Conservation (phyloP, 495 filamentous ascomycete species). For the Penicillium paxilli region DNA sequence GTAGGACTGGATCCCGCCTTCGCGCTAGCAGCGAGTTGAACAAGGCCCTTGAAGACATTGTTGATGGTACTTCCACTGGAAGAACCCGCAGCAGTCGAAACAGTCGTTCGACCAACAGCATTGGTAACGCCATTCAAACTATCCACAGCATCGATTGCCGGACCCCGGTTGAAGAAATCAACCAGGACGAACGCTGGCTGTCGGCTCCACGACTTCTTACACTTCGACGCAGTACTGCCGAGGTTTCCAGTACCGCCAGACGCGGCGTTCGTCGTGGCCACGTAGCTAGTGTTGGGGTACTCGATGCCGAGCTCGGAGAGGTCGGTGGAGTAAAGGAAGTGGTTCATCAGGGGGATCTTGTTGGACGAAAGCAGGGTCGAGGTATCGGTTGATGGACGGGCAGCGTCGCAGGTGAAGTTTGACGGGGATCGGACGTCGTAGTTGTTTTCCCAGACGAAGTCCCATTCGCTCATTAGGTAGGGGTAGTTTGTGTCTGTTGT, state of each 20-base stretch:
- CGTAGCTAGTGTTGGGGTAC: conserved; percentile 59
- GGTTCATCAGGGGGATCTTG: conserved; percentile 66
- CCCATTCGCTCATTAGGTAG: conserved; percentile 74
- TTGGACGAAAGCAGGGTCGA: conserved; percentile 47
- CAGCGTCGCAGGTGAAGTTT: conserved; percentile 66
- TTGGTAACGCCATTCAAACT: conserved; percentile 60
- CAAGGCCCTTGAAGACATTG: conserved; percentile 42
- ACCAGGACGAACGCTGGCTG: conserved; percentile 70
- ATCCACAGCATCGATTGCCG: conserved; percentile 62
- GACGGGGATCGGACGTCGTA: conserved; percentile 64
- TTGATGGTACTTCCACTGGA: conserved; percentile 34
- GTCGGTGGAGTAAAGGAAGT: conserved; percentile 61
- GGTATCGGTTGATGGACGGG: conserved; percentile 55
- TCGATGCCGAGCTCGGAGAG: conserved; percentile 47
- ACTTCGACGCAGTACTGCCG: conserved; percentile 56
- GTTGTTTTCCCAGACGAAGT: conserved; percentile 73
- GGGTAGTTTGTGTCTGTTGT: conserved; percentile 46
- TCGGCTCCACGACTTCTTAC: conserved; percentile 51
- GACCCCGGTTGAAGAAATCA: conserved; percentile 70
- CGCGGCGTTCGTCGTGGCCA: conserved; percentile 58
- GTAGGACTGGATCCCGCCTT: conserved; percentile 36
- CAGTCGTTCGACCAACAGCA: conserved; percentile 38
- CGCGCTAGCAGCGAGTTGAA: conserved; percentile 37
- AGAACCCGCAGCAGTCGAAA: conserved; percentile 22
- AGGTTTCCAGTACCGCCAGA: conserved; percentile 57